A percentile compares a stretch with the other conserved stretches of the same genome.
phyloP scores from a whole-genome alignment of 257 asterid species.

The Ocimum tenuiflorum region DNA sequence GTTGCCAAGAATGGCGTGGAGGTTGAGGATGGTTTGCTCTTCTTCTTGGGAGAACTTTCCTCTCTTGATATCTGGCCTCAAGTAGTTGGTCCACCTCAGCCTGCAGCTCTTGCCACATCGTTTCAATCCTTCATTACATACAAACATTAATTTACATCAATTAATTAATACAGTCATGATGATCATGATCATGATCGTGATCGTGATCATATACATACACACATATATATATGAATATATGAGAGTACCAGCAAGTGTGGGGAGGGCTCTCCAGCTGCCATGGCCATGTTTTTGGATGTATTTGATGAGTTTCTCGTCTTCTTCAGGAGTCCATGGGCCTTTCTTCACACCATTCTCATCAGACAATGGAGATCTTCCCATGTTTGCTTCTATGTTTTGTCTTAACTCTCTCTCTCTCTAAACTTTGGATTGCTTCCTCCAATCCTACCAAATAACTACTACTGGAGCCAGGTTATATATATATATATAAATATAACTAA shows the following conservation, averaged over 20 bases:
- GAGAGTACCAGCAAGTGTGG: conserved; percentile 59
- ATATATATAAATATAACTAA: conserved; percentile 26
- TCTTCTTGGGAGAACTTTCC: conserved; percentile 77
- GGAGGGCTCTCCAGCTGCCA: conserved; percentile 96
- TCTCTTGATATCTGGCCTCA: conserved; percentile 78
- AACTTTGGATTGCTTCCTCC: conserved; percentile 34
- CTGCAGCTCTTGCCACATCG: conserved; percentile 87
- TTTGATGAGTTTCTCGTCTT: conserved; percentile 64
- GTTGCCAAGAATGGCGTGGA: conserved; percentile 78
- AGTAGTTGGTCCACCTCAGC: conserved; percentile 77
- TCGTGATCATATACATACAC: too few species aligned
- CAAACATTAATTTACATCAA: background rate
- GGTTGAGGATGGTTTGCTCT: conserved; percentile 71
- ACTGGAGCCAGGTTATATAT: conserved; percentile 13
- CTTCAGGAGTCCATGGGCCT: conserved; percentile 97
- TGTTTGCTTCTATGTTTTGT: background rate
- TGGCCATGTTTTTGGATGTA: conserved; percentile 68
- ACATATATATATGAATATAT: too few species aligned
- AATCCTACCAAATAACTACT: conserved; percentile 53
- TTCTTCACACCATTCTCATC: conserved; percentile 74
- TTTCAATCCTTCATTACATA: conserved; percentile 46
- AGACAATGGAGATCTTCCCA: conserved; percentile 72
- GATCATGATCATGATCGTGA: too few species aligned
- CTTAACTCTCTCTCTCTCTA: background rate
- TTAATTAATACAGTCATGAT: too few species aligned